Evolutionary conservation across 2,329 filamentous ascomycete species (phyloP).

Genomic region (Chaetomium olivaceum): DNA sequence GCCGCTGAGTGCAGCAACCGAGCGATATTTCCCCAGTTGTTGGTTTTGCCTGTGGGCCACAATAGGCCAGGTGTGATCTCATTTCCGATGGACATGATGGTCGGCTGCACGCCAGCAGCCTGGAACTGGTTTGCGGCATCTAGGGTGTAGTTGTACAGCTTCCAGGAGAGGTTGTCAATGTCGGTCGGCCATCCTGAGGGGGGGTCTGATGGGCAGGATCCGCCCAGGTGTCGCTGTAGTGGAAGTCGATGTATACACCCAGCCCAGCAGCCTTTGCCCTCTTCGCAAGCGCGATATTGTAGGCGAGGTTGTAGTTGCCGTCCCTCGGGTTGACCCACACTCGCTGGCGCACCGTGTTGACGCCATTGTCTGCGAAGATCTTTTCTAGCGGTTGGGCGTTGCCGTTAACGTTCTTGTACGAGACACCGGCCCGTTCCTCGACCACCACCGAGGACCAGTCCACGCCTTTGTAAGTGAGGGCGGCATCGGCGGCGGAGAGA

Average conservation of each 20-base stretch:
- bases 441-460: slow-evolving; percentile 70
- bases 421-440: slow-evolving; percentile 61
- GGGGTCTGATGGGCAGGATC: slow-evolving; percentile 62
- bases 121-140: slow-evolving; percentile 63
- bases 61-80: slow-evolving; percentile 69
- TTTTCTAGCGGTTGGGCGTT: slow-evolving; percentile 57
- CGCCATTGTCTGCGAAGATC: slow-evolving; percentile 61
- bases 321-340: slow-evolving; percentile 69
- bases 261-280: slow-evolving; percentile 64
- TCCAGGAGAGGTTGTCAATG: slow-evolving; percentile 59
- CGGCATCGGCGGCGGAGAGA: slow-evolving; percentile 28
- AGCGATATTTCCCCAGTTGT: slow-evolving; percentile 61
- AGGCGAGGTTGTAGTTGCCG: slow-evolving; percentile 67
- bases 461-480: slow-evolving; percentile 64
- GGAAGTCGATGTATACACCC: slow-evolving; percentile 48
- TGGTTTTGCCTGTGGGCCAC: slow-evolving; percentile 62
- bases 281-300: slow-evolving; percentile 68
- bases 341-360: slow-evolving; percentile 70
- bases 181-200: slow-evolving; percentile 64
- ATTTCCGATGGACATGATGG: slow-evolving; percentile 71
- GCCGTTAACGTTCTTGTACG: slow-evolving; percentile 60
- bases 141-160: slow-evolving; percentile 69
- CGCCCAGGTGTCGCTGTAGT: slow-evolving; percentile 52
- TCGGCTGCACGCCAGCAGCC: slow-evolving; percentile 53
- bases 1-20: slow-evolving; percentile 64